A percentile compares a stretch with the other conserved stretches of the same genome.
Evolutionary conservation across 768 basidiomycete species (phyloP).

Genomic region (Amanita molliuscula): DNA sequence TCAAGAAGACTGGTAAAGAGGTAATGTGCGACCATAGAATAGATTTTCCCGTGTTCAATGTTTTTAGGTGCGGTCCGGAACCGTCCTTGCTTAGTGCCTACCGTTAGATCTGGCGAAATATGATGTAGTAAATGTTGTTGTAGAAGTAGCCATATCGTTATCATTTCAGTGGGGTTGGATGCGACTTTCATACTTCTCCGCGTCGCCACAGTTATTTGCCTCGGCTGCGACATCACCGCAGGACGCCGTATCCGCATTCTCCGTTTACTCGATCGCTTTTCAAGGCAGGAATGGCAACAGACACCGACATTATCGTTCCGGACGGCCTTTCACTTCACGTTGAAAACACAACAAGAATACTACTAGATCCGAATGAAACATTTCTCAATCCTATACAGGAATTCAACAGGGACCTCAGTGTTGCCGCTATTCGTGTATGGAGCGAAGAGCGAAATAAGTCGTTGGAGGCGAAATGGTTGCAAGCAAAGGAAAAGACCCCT

Average conservation of each 20-base stretch:
- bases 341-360: conserved; percentile 74
- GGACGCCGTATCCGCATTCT: neutral
- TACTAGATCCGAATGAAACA: conserved; percentile 73
- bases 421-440: conserved; percentile 88
- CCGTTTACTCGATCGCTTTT: neutral
- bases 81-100: conserved; percentile 23
- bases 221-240: neutral
- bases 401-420: conserved; percentile 91
- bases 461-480: conserved; percentile 54
- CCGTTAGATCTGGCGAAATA: neutral
- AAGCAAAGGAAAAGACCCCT: conserved; percentile 30
- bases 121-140: neutral
- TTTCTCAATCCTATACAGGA: conserved; percentile 98
- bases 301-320: conserved; percentile 34
- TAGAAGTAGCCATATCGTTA: neutral
- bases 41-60: neutral
- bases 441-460: conserved; percentile 57
- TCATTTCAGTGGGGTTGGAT: neutral
- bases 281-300: conserved; percentile 14
- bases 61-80: conserved; percentile 33
- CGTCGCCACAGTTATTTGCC: neutral
- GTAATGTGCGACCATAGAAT: conserved; percentile 26
- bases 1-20: conserved; percentile 91
- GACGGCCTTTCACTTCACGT: conserved; percentile 72
- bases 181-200: neutral